Evolutionary conservation across 345 rosid species (phyloP), one percentile per base, ranked within the genome.

Genomic region (Alliaria petiolata): DNA sequence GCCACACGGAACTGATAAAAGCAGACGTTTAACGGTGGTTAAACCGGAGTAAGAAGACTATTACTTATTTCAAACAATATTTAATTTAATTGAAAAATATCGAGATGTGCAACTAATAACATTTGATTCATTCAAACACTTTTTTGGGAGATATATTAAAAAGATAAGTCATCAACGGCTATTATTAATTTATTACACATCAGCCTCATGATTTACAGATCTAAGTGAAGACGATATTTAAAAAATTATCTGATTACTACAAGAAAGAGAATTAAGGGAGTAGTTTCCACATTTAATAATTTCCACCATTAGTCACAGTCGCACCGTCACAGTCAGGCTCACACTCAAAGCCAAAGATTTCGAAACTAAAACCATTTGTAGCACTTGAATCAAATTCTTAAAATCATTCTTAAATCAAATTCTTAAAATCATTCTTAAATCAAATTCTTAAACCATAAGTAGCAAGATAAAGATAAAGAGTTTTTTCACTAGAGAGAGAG

Each of bases 1-100:
- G 67, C 67, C 34, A 47, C 74, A 60, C 51, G 74, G 60, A 59
- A 70, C 74, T 59, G 33, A n/a, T 38, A 4, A 49, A 22, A 70
- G 33, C 49, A 38, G 11, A 19, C 7, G 30, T 8, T 40, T 19
- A 70, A 70, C 59, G 58, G 74, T 59, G 25, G 26, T 69, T 69
- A 44, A 20, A 20, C 17, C 10, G n/a, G 12, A 46, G 36, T 7
- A 31, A 6, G 34, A 7, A 1, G 0, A 7, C 34, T 31, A 34
- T 34, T 34, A 2, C 4, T 42, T 5, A n/a, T 36, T 36, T 36
- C 3, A 36, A 3, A 46, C n/a, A 6, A 8, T 52, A 11, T 28
- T 40, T 12, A 28, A 7, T 16, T 54, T 67, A 15, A 42, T 8
- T 16, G 16, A 33, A 4, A 67, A 6, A 22, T 44, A 8, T 34